Evolutionary conservation across 768 basidiomycete genomes (phyloP).

Genomic region (Lentinus tigrinus): DNA sequence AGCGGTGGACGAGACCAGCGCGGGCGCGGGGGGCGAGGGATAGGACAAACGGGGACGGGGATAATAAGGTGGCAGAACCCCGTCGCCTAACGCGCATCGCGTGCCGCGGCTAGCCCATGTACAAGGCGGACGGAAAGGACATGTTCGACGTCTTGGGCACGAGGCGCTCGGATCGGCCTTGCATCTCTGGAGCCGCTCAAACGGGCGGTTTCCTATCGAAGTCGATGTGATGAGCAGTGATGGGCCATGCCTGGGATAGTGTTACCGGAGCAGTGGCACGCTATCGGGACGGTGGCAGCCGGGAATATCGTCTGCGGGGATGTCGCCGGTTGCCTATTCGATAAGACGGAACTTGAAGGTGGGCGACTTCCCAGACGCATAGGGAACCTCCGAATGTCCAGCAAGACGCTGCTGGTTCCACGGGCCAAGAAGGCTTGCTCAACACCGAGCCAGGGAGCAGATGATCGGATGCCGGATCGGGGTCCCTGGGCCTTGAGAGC

Average conservation of each 20-base stretch:
- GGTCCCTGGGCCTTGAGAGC: conserved; percentile 13
- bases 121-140: conserved; percentile 19
- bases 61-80: conserved; percentile 23
- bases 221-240: conserved; percentile 10
- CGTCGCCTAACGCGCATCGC: conserved; percentile 30
- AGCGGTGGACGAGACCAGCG: conserved; percentile 27
- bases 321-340: conserved; percentile 9
- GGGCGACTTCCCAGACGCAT: conserved; percentile 15
- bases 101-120: conserved; percentile 27
- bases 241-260: conserved; percentile 16
- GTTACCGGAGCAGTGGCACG: conserved; percentile 19
- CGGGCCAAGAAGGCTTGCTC: conserved; percentile 4
- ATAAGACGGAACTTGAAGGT: conserved; percentile 27
- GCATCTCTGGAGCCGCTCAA: conserved; percentile 18
- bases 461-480: conserved; percentile 24
- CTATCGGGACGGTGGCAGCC: conserved; percentile 16
- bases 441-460: conserved; percentile 9
- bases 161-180: conserved; percentile 28
- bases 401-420: conserved; percentile 7
- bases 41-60: conserved; percentile 4
- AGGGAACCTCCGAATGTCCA: conserved; percentile 8
- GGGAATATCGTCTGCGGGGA: conserved; percentile 10
- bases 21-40: conserved; percentile 20
- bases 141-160: conserved; percentile 19
- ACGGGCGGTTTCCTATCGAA: conserved; percentile 17